Evolutionary conservation across 2,329 filamentous ascomycete species (phyloP), one percentile per base, ranked within the genome.

Genomic region (Cladosporium sp.): DNA sequence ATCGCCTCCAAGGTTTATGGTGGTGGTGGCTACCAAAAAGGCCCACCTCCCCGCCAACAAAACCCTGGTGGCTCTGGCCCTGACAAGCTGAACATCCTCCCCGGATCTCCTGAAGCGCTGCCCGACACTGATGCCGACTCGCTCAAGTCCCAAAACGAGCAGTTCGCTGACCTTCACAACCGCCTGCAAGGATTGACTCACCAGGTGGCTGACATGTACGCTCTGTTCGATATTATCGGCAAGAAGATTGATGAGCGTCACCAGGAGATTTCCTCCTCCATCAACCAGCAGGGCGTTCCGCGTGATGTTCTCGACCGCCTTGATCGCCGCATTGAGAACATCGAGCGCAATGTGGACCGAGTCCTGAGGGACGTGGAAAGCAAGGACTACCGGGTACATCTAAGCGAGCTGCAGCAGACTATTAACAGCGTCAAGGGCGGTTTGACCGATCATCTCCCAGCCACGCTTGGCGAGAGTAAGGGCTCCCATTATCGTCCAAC

Each of bases 91-190:
- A 34, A 34, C 36, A 37, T 44, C 17, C 55, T 78, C 65, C 68
- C 74, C 61, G 71, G 77, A 66, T 66, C 74, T 40, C 73, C 78
- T 1, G 74, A 71, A 52, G 61, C 77, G 37, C 73, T 75, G 6
- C 74, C 69, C 36, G 70, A 73, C 56, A 58, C 58, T 36, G 60
- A 61, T 19, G 68, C 71, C 17, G 64, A 69, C 47, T 57, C 66
- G 52, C 76, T 80, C 66, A 74, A 73, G 34, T 73, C 71, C 22
- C 72, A 75, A 24, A 67, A 77, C 62, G 73, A 79, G 56, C 91
- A 96, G 72, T 93, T 97, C 70, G 80, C 82, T 34, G 92, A 97
- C 70, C 80, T 97, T 13, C 88, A 96, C 77, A 88, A 88, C 76
- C 88, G 91, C 32, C 77, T 97, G 17, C 90, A 92, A 72, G 80